These are phyloP conservation scores for Botrytis medusae DNA, from an alignment of 2,329 filamentous ascomycete species.

Conservation along the genomic window DNA sequence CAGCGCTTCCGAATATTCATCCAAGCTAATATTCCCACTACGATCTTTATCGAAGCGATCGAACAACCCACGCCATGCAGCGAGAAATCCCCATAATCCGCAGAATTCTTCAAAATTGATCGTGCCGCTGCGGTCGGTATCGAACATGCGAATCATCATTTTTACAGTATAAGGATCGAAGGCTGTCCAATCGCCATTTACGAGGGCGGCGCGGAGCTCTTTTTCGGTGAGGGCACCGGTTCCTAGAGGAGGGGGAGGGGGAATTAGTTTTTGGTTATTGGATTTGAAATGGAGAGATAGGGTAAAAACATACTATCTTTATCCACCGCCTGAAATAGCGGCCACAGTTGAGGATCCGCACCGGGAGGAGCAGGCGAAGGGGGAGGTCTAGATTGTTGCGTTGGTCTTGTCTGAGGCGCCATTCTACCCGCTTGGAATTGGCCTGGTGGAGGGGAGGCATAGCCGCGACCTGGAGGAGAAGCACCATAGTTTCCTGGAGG, in stretches of 20 bases:
- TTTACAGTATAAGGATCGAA: slow-evolving; percentile 93
- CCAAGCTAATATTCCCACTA: slow-evolving; percentile 79
- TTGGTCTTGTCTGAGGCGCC: slow-evolving; percentile 42
- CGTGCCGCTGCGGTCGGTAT: slow-evolving; percentile 81
- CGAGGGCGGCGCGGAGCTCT: slow-evolving; percentile 84
- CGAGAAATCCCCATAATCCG: slow-evolving; percentile 92
- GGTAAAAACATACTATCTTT: slow-evolving; percentile 62
- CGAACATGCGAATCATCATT: slow-evolving; percentile 99
- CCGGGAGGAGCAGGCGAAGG: slow-evolving; percentile 59
- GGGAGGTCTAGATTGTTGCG: slow-evolving; percentile 62
- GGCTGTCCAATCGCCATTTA: slow-evolving; percentile 93
- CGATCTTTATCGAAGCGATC: slow-evolving; percentile 91
- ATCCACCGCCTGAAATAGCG: slow-evolving; percentile 88
- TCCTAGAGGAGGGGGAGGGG: slow-evolving; percentile 44
- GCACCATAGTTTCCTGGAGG: slow-evolving; percentile 33
- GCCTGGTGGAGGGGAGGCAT: slow-evolving; percentile 48
- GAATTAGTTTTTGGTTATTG: slow-evolving; percentile 16
- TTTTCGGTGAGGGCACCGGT: slow-evolving; percentile 81
- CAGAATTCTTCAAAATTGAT: slow-evolving; percentile 97
- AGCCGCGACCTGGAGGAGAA: slow-evolving; percentile 43
- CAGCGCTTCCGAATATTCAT: slow-evolving; percentile 87
- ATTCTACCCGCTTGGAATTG: slow-evolving; percentile 43
- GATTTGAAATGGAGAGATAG: not conserved
- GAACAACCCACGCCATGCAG: slow-evolving; percentile 90
- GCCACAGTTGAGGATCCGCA: slow-evolving; percentile 73